These are phyloP conservation scores for Liriodendron chinense DNA, from an alignment of 164 flowering plant species.

Conservation along the genomic window DNA sequence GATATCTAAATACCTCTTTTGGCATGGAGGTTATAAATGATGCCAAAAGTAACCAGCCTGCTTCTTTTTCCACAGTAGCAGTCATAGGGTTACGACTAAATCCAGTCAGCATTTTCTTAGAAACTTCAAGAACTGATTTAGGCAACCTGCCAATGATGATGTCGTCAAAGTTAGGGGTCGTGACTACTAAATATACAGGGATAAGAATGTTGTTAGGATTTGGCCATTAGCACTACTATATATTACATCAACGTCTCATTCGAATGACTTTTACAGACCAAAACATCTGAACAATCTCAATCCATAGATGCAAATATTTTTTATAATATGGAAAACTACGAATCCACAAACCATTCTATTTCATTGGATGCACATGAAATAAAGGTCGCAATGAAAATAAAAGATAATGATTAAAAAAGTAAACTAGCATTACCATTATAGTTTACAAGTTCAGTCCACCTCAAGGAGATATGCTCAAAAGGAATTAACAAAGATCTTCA, in stretches of 20 bases:
- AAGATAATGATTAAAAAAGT: too few species aligned
- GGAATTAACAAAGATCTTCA: too few species aligned
- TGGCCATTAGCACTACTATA: background rate
- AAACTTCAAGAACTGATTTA: slow-evolving; percentile 66
- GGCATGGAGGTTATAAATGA: slow-evolving; percentile 81
- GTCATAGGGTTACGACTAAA: slow-evolving; percentile 64
- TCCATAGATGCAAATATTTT: background rate
- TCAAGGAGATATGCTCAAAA: too few species aligned
- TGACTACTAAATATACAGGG: background rate
- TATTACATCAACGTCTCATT: background rate
- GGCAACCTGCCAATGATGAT: slow-evolving; percentile 55
- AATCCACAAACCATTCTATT: too few species aligned
- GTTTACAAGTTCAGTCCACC: too few species aligned
- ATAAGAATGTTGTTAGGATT: background rate
- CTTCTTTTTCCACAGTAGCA: slow-evolving; percentile 68
- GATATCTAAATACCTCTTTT: slow-evolving; percentile 62
- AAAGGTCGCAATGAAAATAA: too few species aligned
- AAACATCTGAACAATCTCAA: background rate
- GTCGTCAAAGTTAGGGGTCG: background rate
- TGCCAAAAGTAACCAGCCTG: slow-evolving; percentile 89
- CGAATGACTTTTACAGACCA: background rate
- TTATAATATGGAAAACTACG: too few species aligned
- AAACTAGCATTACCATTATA: too few species aligned
- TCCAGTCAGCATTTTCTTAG: slow-evolving; percentile 74
- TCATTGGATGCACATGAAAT: too few species aligned